Base-by-base conservation (phyloP, 2,329 filamentous ascomycete genomes). In the Dactylonectria macrodidyma region DNA sequence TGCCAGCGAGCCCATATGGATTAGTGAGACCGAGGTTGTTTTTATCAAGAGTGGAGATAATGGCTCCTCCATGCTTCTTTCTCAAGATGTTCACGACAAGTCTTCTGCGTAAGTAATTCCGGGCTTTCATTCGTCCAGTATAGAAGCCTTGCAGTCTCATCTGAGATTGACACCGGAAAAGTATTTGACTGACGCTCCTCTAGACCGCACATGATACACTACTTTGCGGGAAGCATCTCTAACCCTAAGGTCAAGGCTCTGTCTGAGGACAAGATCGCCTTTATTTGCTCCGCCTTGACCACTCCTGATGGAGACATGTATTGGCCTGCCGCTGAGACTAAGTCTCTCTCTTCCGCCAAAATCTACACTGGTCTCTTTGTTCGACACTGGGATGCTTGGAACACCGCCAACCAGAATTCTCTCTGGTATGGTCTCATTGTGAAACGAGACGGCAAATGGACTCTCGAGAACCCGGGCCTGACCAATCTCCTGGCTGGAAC, bases 341-440 rank as follows among this genome's bases (percentile, higher is more conserved):
- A 90, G 76, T 84, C 88, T 2, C 81, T 85, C 26, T 91, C 91
- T 22, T 88, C 89, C 3, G 94, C 89, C 33, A 91, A 88, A 74
- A 87, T 94, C 24, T 96, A 96, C 79, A 89, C 89, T 22, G 89
- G 88, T 55, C 88, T 95, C 30, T 96, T 93, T 75, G 92, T 93
- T 33, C 89, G 94, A 14, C 93, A 97, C 76, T 97, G 94, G 94
- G 93, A 97, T 78, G 81, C 87, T n/a, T 97, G 92, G 81, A 84
- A 90, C 30, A 90, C 88, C 1, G 87, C 90, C 52, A 91, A 93
- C 75, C 89, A 87, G 68, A 92, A 91, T 75, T 88, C 92, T 2
- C 86, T 97, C 33, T 96, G 92, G 86, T 93, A 93, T 34, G 91
- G 91, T 36, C 87, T 87, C 5, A 78, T 96, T 55, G 83, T 80